These are phyloP conservation scores for Omphalotus guepiniiformis DNA, from an alignment of 768 basidiomycete genomes.

Conservation along the genomic window DNA sequence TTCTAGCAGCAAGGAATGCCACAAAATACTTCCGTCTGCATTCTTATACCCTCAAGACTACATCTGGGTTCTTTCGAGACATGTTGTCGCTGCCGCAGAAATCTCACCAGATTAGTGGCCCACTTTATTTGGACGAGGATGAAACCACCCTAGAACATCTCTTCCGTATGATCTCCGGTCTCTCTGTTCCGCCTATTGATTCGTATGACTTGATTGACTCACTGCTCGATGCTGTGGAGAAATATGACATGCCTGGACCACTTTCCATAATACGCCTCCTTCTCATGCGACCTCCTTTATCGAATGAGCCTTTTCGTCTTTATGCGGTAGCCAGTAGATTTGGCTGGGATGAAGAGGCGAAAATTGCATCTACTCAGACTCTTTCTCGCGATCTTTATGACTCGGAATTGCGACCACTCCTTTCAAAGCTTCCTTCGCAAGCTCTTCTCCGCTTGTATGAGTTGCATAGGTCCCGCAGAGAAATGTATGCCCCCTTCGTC, in stretches of 20 bases:
- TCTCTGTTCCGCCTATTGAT: slow-evolving; percentile 43
- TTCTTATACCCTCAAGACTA: slow-evolving; percentile 55
- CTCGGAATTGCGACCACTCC: slow-evolving; percentile 36
- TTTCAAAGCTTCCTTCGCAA: slow-evolving; percentile 43
- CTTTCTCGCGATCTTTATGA: slow-evolving; percentile 51
- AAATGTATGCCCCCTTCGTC: slow-evolving; percentile 26
- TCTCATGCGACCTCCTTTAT: slow-evolving; percentile 47
- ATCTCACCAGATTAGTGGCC: slow-evolving; percentile 8
- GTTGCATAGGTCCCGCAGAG: slow-evolving; percentile 50
- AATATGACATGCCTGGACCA: slow-evolving; percentile 68
- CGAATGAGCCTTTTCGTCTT: slow-evolving; percentile 46
- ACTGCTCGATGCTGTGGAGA: slow-evolving; percentile 60
- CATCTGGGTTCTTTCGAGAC: slow-evolving; percentile 60
- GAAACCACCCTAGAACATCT: slow-evolving; percentile 48
- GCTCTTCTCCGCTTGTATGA: slow-evolving; percentile 53
- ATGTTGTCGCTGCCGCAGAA: slow-evolving; percentile 57
- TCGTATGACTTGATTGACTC: slow-evolving; percentile 53
- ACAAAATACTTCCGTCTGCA: slow-evolving; percentile 53
- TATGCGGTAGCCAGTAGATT: slow-evolving; percentile 54
- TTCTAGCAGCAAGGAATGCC: slow-evolving; percentile 49
- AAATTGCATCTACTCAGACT: slow-evolving; percentile 49
- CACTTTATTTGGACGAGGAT: slow-evolving; percentile 57
- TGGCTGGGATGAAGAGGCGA: slow-evolving; percentile 55
- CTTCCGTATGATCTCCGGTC: slow-evolving; percentile 58
- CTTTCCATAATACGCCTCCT: slow-evolving; percentile 55